phyloP scores from a whole-genome alignment of 768 basidiomycete species.

The Xerocomellus chrysenteron region DNA sequence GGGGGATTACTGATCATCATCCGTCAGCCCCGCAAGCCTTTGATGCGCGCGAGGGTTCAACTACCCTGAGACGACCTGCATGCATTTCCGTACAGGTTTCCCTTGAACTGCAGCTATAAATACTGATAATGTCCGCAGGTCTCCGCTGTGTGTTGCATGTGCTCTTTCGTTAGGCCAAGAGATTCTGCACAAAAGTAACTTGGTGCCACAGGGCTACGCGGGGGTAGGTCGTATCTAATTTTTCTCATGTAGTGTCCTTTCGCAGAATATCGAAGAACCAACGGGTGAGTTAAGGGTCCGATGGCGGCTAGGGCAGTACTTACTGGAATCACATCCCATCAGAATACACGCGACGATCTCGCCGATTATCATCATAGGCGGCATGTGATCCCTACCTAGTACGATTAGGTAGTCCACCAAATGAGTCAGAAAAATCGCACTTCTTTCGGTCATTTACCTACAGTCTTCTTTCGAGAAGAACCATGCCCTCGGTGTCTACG shows the following conservation, averaged over 20 bases:
- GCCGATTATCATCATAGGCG: not conserved
- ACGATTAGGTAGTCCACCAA: not conserved
- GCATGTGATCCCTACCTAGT: not conserved
- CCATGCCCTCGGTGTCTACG: not conserved
- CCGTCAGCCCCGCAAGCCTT: not conserved
- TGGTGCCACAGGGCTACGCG: not conserved
- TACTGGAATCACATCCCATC: not conserved
- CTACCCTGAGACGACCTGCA: not conserved
- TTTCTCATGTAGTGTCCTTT: not conserved
- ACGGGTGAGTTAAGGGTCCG: not conserved
- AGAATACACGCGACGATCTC: not conserved
- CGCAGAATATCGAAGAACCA: not conserved
- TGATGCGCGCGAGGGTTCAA: not conserved
- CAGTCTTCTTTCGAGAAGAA: not conserved
- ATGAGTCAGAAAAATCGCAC: not conserved
- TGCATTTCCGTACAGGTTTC: not conserved
- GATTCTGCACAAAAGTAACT: not conserved
- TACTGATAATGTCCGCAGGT: conserved; percentile 8
- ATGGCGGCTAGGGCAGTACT: not conserved
- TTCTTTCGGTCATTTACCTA: not conserved
- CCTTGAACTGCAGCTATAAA: not conserved
- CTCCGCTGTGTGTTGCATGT: not conserved
- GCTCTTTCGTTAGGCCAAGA: not conserved
- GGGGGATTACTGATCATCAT: not conserved
- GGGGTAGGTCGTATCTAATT: conserved; percentile 2